Percentiles rank a stretch among this genome's conserved stretches.
phyloP scores from a whole-genome alignment of 768 basidiomycete species.

The Amanita molliuscula region DNA sequence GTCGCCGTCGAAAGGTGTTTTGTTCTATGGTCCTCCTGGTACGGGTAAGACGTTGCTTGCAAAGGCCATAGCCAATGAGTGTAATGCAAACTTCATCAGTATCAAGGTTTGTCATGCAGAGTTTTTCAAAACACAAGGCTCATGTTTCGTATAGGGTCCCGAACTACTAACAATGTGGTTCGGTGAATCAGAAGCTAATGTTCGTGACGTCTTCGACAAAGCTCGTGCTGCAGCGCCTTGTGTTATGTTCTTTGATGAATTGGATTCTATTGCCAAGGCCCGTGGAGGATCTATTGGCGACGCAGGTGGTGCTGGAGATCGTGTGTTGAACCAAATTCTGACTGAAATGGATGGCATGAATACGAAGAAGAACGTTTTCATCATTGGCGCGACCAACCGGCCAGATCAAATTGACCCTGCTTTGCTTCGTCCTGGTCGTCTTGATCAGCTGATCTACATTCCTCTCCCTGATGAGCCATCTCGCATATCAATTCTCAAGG shows the following conservation, averaged over 20 bases:
- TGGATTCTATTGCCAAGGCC: constrained; percentile 97
- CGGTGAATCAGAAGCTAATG: constrained; percentile 99
- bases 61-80: constrained; percentile 99
- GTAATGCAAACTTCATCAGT: constrained; percentile 98
- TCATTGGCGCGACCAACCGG: constrained; percentile 94
- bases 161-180: constrained; percentile 99
- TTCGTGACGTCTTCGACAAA: constrained; percentile 99
- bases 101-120: constrained; percentile 60
- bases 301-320: constrained; percentile 93
- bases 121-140: constrained; percentile 4
- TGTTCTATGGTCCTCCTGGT: constrained; percentile 99
- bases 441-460: constrained; percentile 99
- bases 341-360: constrained; percentile 99
- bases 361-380: constrained; percentile 98
- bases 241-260: constrained; percentile 99
- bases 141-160: constrained; percentile 52
- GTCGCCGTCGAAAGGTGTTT: constrained; percentile 98
- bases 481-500: constrained; percentile 84
- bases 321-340: constrained; percentile 93
- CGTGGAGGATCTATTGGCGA: constrained; percentile 79
- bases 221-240: constrained; percentile 98
- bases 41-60: constrained; percentile 99
- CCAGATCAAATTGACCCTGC: constrained; percentile 95
- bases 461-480: constrained; percentile 93
- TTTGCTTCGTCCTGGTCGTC: constrained; percentile 91